phyloP scores from a whole-genome alignment of 169 alveolate species.

The Plasmodium yoelii region DNA sequence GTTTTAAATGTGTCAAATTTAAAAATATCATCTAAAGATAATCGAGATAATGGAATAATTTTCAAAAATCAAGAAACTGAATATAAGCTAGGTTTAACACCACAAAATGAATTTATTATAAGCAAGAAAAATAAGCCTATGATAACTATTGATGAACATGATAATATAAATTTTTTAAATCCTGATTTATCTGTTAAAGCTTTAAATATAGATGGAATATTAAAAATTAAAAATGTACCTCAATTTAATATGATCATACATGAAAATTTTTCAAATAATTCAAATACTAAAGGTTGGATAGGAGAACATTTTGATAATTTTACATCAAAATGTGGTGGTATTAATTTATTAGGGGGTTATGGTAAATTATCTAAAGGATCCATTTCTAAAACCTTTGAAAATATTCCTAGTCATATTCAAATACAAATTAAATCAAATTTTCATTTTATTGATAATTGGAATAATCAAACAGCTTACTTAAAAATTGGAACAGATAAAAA shows the following conservation, averaged over 20 bases:
- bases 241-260: constrained; percentile 85
- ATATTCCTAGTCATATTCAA: constrained; percentile 83
- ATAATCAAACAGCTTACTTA: constrained; percentile 83
- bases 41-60: constrained; percentile 44
- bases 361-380: constrained; percentile 79
- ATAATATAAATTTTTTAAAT: constrained; percentile 39
- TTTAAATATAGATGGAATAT: constrained; percentile 79
- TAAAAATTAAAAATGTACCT: constrained; percentile 77
- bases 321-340: constrained; percentile 84
- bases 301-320: constrained; percentile 77
- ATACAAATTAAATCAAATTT: constrained; percentile 80
- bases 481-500: constrained; percentile 76
- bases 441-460: constrained; percentile 86
- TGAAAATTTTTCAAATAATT: constrained; percentile 73
- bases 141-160: constrained; percentile 68
- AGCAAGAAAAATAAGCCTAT: constrained; percentile 70
- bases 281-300: constrained; percentile 83
- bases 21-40: constrained; percentile 48
- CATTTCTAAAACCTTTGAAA: constrained; percentile 81
- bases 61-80: constrained; percentile 35
- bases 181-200: constrained; percentile 41
- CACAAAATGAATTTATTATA: constrained; percentile 31
- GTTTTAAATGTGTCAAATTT: constrained; percentile 54
- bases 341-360: constrained; percentile 84
- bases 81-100: constrained; percentile 49